Base-by-base conservation (phyloP, 768 basidiomycete species). In the Cytidiella melzeri region DNA sequence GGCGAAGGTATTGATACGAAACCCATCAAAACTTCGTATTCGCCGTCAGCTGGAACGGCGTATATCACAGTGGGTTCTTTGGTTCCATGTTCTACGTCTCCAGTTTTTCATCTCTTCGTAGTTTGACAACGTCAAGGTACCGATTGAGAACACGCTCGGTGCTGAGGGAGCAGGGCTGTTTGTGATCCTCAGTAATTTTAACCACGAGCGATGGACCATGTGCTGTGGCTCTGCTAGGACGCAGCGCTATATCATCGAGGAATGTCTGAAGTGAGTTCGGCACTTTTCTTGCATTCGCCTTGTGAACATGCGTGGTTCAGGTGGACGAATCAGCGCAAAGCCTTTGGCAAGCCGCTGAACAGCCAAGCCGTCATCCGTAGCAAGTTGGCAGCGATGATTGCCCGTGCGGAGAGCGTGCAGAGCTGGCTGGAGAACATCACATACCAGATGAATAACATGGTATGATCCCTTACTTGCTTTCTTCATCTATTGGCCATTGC, bases 201-300 rank as follows among this genome's bases (percentile, higher is more conserved):
- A 95, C 64, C 92, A 94, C 65, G 92, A 93, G 63, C 84, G 87
- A 56, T 94, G 89, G 91, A 87, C 89, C 23, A 93, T 93, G 87
- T 80, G 78, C 62, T 88, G 87, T 57, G 71, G 77, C 26, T 81
- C 79, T 21, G 81, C 80, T 18, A 70, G 76, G 34, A 64, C 69
- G 20, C 90, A 92, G 57, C 80, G 92, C 26, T 43, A 66, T 20
- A 74, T 79, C 61, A 77, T 91, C 36, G 92, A 94, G 59, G 92
- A 93, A 67, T 92, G 89, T 61, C 62, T 94, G 55, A 84, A 87
- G 80, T 79, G 40, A 53, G 71, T 53, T 5, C 21, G 30, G 30
- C 15, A 20, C 72, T 74, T 18, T 72, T n/a, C n/a, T n/a, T n/a
- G n/a, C n/a, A n/a, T n/a, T n/a, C n/a, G 76, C 57, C 73, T 75